Evolutionary conservation across 139 green algal species (phyloP).

Genomic region (Micromonas pusilla): DNA sequence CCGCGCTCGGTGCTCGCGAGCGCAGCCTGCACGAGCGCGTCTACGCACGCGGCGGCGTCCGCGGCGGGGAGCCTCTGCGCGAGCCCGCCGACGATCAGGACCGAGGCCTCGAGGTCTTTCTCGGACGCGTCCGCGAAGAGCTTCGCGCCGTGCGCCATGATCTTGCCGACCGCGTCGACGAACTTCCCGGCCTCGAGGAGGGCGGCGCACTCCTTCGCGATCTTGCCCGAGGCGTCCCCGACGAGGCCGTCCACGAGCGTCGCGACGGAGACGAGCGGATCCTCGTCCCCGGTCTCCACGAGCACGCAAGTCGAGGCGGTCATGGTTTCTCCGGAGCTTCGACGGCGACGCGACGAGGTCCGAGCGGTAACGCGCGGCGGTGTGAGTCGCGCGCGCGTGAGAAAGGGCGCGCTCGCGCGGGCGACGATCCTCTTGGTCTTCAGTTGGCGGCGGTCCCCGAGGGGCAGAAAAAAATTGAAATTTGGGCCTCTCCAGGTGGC

Average conservation of each 20-base stretch:
- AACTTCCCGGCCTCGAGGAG: background rate
- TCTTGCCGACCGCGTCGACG: background rate
- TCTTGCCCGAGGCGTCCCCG: background rate
- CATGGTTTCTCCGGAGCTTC: background rate
- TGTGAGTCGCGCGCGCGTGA: background rate
- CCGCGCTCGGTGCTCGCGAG: background rate
- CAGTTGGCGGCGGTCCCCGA: no score
- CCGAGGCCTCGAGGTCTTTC: background rate
- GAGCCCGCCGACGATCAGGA: background rate
- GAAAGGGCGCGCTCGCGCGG: background rate
- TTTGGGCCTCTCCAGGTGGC: no score
- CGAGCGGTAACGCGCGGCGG: no score
- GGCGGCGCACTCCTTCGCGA: background rate
- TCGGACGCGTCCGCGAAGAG: slow-evolving; percentile 5
- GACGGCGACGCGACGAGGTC: no score
- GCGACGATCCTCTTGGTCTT: no score
- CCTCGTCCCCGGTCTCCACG: background rate
- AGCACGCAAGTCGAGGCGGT: background rate
- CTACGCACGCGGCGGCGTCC: background rate
- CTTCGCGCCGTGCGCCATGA: background rate
- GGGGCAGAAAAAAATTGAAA: no score
- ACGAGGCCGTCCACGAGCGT: background rate
- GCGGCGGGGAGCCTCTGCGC: background rate
- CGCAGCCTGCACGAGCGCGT: background rate
- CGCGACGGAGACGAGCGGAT: background rate